Evolutionary conservation across 148 eudicot genomes (phyloP).

Genomic region (Talinum fruticosum): DNA sequence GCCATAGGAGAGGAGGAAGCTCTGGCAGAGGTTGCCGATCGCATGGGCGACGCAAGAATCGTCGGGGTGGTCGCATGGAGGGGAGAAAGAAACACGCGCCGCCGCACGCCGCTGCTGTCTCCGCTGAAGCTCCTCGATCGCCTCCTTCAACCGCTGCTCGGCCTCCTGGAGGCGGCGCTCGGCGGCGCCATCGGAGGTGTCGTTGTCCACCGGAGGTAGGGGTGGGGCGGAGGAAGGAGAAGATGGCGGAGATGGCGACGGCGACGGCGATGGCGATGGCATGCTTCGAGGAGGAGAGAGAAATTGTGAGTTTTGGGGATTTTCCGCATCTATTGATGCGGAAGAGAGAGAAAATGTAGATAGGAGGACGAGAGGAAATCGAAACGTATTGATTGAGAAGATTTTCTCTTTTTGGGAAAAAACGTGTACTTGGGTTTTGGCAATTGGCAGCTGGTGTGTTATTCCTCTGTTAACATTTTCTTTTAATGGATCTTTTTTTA

Average conservation of each 20-base stretch:
- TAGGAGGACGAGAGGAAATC: not conserved
- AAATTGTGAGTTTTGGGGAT: not conserved
- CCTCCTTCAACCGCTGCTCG: slow-evolving; percentile 81
- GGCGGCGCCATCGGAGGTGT: slow-evolving; percentile 43
- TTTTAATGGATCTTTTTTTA: no score
- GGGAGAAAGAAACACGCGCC: slow-evolving; percentile 27
- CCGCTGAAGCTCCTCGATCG: slow-evolving; percentile 64
- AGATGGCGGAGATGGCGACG: not conserved
- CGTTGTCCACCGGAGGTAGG: slow-evolving; percentile 20
- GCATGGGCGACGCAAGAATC: slow-evolving; percentile 92
- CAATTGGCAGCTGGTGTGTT: no score
- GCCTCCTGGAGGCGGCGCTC: slow-evolving; percentile 89
- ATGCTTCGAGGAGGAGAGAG: not conserved
- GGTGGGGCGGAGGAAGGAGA: slow-evolving; percentile 23
- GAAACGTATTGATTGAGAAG: not conserved
- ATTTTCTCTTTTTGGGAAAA: no score
- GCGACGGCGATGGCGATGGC: slow-evolving; percentile 8
- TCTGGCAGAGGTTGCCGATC: slow-evolving; percentile 90
- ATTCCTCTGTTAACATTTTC: no score
- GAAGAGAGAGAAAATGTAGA: not conserved
- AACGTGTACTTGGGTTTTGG: no score
- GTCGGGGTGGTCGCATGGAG: slow-evolving; percentile 80
- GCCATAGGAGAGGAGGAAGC: slow-evolving; percentile 86
- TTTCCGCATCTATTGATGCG: not conserved
- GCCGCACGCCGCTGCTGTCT: slow-evolving; percentile 40